Percentiles rank a stretch among this genome's conserved stretches.
Conservation (phyloP, 2,329 filamentous ascomycete genomes). For the Diaporthe citriasiana region DNA sequence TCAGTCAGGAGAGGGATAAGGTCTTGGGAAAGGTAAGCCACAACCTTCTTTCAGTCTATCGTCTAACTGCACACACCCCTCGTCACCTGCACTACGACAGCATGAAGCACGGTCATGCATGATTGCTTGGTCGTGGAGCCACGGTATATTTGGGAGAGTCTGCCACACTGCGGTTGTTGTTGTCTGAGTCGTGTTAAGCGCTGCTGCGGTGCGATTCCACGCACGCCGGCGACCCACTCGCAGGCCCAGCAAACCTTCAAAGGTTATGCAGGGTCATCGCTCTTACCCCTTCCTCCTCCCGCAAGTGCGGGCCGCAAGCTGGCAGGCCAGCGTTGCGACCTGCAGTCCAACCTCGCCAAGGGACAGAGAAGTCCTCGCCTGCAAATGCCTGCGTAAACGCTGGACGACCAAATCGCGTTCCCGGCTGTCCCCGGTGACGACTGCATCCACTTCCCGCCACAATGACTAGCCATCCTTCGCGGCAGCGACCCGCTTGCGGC, state of each 20-base stretch:
- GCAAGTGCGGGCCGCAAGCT: slow-evolving; percentile 5
- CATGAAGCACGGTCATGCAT: slow-evolving; percentile 9
- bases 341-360: slow-evolving; percentile 5
- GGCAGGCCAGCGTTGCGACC: slow-evolving; percentile 18
- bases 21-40: slow-evolving; percentile 81
- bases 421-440: slow-evolving; percentile 28
- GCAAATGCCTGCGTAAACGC: slow-evolving; percentile 33
- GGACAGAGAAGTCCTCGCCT: slow-evolving; percentile 1
- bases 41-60: slow-evolving; percentile 37
- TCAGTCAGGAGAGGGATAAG: slow-evolving; percentile 88
- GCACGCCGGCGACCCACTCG: slow-evolving; percentile 28
- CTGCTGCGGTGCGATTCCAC: slow-evolving; percentile 32
- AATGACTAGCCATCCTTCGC: slow-evolving; percentile 32
- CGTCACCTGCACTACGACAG: slow-evolving; percentile 36
- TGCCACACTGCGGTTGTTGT: slow-evolving; percentile 11
- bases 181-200: slow-evolving; percentile 29
- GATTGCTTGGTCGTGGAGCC: slow-evolving; percentile 22
- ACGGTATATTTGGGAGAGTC: slow-evolving; percentile 30
- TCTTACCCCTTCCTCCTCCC: slow-evolving; percentile 2
- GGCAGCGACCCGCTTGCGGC: slow-evolving; percentile 36
- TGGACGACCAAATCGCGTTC: slow-evolving; percentile 25
- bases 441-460: slow-evolving; percentile 3
- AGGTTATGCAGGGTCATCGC: slow-evolving; percentile 26
- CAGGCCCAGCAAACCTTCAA: slow-evolving; percentile 21
- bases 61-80: slow-evolving; percentile 35